Percentiles rank a stretch among this genome's conserved stretches.
These are phyloP conservation scores for Viola pubescens DNA, from an alignment of 441 rosid genomes.

Conservation along the genomic window DNA sequence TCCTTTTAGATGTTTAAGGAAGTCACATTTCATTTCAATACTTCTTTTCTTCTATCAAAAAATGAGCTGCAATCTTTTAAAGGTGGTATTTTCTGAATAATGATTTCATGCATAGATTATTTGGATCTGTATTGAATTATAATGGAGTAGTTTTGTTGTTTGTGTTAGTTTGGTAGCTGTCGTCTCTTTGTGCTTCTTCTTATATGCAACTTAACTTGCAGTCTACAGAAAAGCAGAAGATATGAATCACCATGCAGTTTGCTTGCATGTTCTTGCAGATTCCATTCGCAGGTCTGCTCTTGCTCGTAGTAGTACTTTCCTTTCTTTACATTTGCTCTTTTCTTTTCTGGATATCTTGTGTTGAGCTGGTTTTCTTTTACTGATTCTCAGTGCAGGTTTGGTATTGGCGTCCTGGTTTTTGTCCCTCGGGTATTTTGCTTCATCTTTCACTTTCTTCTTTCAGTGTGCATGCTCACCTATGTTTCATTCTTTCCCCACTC, in stretches of 20 bases:
- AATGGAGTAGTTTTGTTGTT: not conserved
- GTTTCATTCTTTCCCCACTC: not conserved
- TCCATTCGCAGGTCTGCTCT: constrained; percentile 76
- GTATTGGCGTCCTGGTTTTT: constrained; percentile 92
- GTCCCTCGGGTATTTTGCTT: constrained; percentile 65
- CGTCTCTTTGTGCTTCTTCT: not conserved
- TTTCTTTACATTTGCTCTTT: constrained; percentile 15
- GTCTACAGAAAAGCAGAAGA: constrained; percentile 92
- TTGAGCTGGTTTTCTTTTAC: constrained; percentile 29
- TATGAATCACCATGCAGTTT: constrained; percentile 92
- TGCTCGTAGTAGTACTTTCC: not conserved
- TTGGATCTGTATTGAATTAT: not conserved
- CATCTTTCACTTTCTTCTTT: constrained; percentile 3
- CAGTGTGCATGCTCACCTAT: not conserved
- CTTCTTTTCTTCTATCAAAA: not conserved
- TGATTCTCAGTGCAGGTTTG: constrained; percentile 87
- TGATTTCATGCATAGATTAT: not conserved
- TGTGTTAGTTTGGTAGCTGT: not conserved
- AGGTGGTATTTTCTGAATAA: not conserved
- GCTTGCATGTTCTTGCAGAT: constrained; percentile 91
- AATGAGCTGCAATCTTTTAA: not conserved
- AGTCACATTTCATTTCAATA: constrained; percentile 1
- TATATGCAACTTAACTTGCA: constrained; percentile 28
- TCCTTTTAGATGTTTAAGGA: constrained; percentile 4
- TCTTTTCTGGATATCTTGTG: constrained; percentile 14